A percentile compares a stretch with the other conserved stretches of the same genome.
These are phyloP conservation scores for Mycena polygramma DNA, from an alignment of 768 basidiomycete species.

Conservation along the genomic window DNA sequence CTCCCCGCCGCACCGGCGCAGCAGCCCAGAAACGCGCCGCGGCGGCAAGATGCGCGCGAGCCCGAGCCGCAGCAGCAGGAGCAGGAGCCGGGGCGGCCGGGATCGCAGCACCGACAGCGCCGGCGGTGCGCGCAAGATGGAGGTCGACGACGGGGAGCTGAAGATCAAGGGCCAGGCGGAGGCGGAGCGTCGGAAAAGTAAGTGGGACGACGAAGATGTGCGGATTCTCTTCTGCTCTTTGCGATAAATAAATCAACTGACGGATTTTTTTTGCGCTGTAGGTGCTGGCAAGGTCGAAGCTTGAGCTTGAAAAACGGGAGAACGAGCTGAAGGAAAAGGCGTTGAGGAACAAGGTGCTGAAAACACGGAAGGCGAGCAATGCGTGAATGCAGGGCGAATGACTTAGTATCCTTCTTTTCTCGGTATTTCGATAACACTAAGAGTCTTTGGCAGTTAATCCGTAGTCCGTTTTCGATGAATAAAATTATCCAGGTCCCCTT, in stretches of 20 bases:
- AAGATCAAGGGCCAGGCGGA: slow-evolving; percentile 84
- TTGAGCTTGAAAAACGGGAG: slow-evolving; percentile 76
- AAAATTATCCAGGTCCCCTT: neutral
- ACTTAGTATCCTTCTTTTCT: slow-evolving; percentile 16
- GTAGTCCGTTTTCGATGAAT: neutral
- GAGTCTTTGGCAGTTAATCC: neutral
- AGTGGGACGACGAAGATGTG: slow-evolving; percentile 61
- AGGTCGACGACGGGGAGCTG: slow-evolving; percentile 60
- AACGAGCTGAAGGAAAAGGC: slow-evolving; percentile 87
- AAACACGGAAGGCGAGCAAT: slow-evolving; percentile 68
- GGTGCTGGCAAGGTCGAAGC: slow-evolving; percentile 42
- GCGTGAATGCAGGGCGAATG: slow-evolving; percentile 21
- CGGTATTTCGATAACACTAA: slow-evolving; percentile 15
- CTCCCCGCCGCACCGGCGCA: slow-evolving; percentile 39
- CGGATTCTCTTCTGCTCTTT: slow-evolving; percentile 31
- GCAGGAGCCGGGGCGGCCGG: slow-evolving; percentile 36
- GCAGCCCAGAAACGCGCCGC: slow-evolving; percentile 9
- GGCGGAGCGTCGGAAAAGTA: slow-evolving; percentile 64
- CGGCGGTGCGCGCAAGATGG: slow-evolving; percentile 47
- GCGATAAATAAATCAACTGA: slow-evolving; percentile 9
- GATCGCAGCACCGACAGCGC: slow-evolving; percentile 46
- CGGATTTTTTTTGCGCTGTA: slow-evolving; percentile 23
- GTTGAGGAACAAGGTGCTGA: slow-evolving; percentile 83
- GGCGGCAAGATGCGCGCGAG: slow-evolving; percentile 32
- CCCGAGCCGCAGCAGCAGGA: slow-evolving; percentile 16